Evolutionary conservation across 1,139 yeast genomes (phyloP).

Genomic region (Kurtzmaniella quercitrusa): DNA sequence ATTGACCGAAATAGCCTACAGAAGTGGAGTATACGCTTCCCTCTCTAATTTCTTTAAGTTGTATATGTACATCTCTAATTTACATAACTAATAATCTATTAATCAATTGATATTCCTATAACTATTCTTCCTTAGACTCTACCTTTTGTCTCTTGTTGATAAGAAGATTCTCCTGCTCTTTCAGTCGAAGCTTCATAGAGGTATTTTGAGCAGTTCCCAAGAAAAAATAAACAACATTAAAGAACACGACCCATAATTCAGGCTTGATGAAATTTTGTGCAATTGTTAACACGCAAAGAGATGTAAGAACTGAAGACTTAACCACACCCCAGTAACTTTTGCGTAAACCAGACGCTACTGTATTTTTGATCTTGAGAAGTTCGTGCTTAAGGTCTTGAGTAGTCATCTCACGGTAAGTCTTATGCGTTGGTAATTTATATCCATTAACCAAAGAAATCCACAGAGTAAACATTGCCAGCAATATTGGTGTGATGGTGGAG

Average conservation of each 20-base stretch:
- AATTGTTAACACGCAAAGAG: conserved; percentile 56
- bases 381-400: conserved; percentile 17
- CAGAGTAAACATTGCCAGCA: conserved; percentile 52
- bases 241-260: conserved; percentile 82
- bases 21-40: too few species aligned
- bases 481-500: conserved; percentile 60
- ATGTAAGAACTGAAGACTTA: conserved; percentile 60
- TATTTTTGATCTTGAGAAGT: conserved; percentile 14
- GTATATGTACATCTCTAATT: background rate
- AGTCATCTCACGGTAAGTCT: conserved; percentile 6
- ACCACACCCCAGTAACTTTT: conserved; percentile 55
- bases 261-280: conserved; percentile 77
- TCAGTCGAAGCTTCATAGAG: conserved; percentile 43
- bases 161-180: conserved; percentile 13
- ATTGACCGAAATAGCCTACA: too few species aligned
- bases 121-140: background rate
- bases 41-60: too few species aligned
- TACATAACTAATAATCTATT: too few species aligned
- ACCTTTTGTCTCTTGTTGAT: background rate
- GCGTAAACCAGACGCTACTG: conserved; percentile 37
- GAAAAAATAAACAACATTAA: conserved; percentile 67
- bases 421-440: conserved; percentile 15
- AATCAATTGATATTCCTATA: background rate
- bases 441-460: conserved; percentile 49
- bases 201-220: conserved; percentile 79